Evolutionary conservation across 768 basidiomycete species (phyloP).

Genomic region (Galerina marginata): DNA sequence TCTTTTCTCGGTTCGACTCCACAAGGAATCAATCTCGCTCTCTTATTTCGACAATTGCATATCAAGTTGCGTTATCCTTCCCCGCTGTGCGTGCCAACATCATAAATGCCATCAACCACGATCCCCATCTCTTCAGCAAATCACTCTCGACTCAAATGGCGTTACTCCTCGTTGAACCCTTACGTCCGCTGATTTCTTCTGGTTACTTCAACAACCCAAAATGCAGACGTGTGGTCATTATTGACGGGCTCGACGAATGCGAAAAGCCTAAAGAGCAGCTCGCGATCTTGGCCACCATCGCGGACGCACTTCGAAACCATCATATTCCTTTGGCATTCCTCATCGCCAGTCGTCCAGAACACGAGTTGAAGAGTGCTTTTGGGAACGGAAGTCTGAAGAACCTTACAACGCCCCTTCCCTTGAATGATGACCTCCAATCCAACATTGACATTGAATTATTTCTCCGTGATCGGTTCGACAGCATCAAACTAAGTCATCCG

Average conservation of each 20-base stretch:
- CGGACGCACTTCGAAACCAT: background rate
- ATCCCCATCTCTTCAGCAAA: slow-evolving; percentile 22
- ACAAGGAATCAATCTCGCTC: slow-evolving; percentile 26
- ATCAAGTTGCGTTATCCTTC: slow-evolving; percentile 27
- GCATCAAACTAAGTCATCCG: slow-evolving; percentile 6
- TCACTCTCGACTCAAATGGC: slow-evolving; percentile 19
- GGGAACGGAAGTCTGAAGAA: background rate
- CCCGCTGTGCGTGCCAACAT: slow-evolving; percentile 8
- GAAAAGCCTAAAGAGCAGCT: background rate
- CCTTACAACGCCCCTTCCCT: background rate
- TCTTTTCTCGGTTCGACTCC: slow-evolving; percentile 35
- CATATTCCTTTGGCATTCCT: slow-evolving; percentile 9
- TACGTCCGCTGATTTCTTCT: slow-evolving; percentile 13
- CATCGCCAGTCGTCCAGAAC: slow-evolving; percentile 17
- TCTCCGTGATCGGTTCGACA: background rate
- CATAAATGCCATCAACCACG: slow-evolving; percentile 11
- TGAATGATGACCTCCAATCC: slow-evolving; percentile 1
- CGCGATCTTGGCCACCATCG: background rate
- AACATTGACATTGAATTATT: slow-evolving; percentile 11
- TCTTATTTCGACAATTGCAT: slow-evolving; percentile 37
- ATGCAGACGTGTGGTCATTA: background rate
- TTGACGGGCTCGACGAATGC: slow-evolving; percentile 33
- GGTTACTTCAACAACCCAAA: slow-evolving; percentile 19
- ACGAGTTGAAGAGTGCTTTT: slow-evolving; percentile 5
- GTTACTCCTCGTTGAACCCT: slow-evolving; percentile 20